These are phyloP conservation scores for Carex pumila DNA, from an alignment of 176 grass and related monocot species.

Conservation along the genomic window DNA sequence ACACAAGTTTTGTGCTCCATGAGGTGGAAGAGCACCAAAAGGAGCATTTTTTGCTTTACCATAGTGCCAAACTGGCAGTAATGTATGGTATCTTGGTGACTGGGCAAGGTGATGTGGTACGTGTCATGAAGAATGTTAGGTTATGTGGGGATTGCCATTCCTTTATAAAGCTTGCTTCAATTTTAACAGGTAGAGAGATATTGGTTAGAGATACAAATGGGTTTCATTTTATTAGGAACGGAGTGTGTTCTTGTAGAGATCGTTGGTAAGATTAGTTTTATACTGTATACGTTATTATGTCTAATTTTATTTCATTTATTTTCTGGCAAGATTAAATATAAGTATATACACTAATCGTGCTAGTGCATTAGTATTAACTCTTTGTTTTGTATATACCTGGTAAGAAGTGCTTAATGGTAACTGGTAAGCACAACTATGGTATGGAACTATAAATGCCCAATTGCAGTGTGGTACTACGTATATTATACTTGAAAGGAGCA, in stretches of 20 bases:
- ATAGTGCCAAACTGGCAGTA: constrained; percentile 32
- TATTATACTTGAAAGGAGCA: neutral
- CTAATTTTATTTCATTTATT: neutral
- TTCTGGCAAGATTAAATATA: too few relatives aligned
- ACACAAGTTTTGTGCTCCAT: constrained; percentile 33
- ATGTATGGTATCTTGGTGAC: constrained; percentile 26
- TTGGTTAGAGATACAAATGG: constrained; percentile 32
- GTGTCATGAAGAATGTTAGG: constrained; percentile 41
- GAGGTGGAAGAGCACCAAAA: constrained; percentile 38
- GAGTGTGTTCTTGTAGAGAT: constrained; percentile 35
- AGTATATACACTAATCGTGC: too few relatives aligned
- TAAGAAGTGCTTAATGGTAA: neutral
- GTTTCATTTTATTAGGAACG: constrained; percentile 35
- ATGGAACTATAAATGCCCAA: neutral
- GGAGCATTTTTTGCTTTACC: constrained; percentile 28
- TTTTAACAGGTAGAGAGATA: constrained; percentile 5
- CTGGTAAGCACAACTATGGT: neutral
- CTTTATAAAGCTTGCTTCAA: constrained; percentile 29
- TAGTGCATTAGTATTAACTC: neutral
- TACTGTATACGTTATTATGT: neutral
- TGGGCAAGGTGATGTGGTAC: neutral
- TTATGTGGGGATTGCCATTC: constrained; percentile 41
- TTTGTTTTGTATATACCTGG: neutral
- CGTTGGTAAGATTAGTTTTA: constrained; percentile 12
- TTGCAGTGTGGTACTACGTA: neutral